Base-by-base conservation (phyloP, 1,284 basidiomycete genomes). In the Violaceomyces palustris region DNA sequence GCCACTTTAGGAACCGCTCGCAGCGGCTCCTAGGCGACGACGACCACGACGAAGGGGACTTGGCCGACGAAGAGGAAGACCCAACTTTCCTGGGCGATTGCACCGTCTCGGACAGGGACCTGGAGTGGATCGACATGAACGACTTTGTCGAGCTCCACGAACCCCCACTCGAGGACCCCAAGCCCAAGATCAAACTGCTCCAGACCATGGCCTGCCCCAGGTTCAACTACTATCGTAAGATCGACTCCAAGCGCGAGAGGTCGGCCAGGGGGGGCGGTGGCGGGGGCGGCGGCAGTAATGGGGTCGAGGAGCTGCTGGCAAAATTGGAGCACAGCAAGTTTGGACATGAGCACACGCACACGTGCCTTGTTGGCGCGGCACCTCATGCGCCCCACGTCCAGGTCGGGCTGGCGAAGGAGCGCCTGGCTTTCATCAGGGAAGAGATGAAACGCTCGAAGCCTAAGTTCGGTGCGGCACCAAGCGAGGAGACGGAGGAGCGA, bases 141-240 rank as follows among this genome's bases (percentile, higher is more conserved):
- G 93, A 97, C 69, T 93, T 86, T 65, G 79, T 87, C 42, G 90
- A 94, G 70, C 79, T 83, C 1, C 83, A 86, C 61, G 74, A 77
- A 2, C 77, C 83, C 1, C 74, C 78, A 2, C 36, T 57, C 30
- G 76, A 78, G 34, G 65, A 70, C 12, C 50, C 52, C 14, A 35
- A 33, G n/a, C 63, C 66, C 2, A 77, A 76, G 22, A 74, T 93
- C 5, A 82, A 86, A 54, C 74, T 92, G 18, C 76, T 88, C 17
- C 84, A 85, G 17, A 76, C 86, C 5, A 83, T 83, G 25, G 80
- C 81, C 18, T 90, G 88, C 59, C 89, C 91, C 19, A 82, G 84
- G 25, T 84, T 96, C 69, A 85, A 84, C 27, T 91, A 88, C 74
- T 86, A 75, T 40, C 74, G 75, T 8, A 69, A 71, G 18, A 47